phyloP scores from a whole-genome alignment of 2,329 filamentous ascomycete species.

The Zalaria obscura region DNA sequence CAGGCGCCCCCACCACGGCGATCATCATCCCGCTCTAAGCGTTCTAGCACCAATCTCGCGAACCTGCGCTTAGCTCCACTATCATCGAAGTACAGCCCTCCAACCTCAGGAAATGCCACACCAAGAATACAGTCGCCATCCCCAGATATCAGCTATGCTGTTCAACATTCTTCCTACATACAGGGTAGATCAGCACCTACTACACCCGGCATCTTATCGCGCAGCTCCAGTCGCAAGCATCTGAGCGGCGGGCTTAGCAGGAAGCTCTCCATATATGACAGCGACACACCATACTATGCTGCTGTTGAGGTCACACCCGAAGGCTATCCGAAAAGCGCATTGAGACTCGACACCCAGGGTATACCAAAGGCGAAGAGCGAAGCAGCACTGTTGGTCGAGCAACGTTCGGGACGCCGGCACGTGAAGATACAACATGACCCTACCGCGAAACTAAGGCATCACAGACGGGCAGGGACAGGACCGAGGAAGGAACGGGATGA shows the following conservation, averaged over 20 bases:
- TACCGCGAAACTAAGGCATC: not conserved
- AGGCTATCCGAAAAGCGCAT: not conserved
- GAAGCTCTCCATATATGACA: conserved; percentile 13
- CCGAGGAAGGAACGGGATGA: conserved; percentile 20
- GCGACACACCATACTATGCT: conserved; percentile 2
- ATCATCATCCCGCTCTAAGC: conserved; percentile 17
- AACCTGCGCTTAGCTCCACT: conserved; percentile 48
- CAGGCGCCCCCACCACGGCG: not conserved
- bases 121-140: conserved; percentile 19
- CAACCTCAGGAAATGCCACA: conserved; percentile 8
- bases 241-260: conserved; percentile 17
- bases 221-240: conserved; percentile 23
- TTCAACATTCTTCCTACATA: conserved; percentile 30
- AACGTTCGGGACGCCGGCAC: conserved; percentile 9
- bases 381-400: conserved; percentile 20
- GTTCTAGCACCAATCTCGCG: conserved; percentile 45
- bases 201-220: conserved; percentile 32
- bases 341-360: not conserved
- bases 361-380: conserved; percentile 32
- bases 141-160: conserved; percentile 9
- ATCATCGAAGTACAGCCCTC: conserved; percentile 26
- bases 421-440: conserved; percentile 1
- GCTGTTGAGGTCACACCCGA: conserved; percentile 1
- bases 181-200: conserved; percentile 33
- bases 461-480: not conserved